phyloP scores from a whole-genome alignment of 2,329 filamentous ascomycete genomes.

The Colletotrichum cuscutae region DNA sequence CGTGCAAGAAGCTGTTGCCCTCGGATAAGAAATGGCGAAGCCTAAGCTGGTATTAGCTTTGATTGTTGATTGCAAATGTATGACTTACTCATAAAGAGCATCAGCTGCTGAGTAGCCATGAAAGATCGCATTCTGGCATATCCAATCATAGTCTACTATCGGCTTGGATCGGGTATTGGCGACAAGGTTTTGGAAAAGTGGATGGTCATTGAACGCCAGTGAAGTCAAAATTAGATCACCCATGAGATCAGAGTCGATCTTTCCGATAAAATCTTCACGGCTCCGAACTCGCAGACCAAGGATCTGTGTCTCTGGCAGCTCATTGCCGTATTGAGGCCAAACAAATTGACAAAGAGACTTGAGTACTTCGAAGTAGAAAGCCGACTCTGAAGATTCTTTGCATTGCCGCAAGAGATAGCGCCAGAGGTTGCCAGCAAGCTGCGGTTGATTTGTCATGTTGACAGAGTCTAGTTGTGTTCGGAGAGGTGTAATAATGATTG shows the following conservation, averaged over 20 bases:
- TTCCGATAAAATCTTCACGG: slow-evolving; percentile 5
- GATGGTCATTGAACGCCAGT: neutral
- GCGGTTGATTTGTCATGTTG: neutral
- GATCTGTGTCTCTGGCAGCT: neutral
- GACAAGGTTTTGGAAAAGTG: neutral
- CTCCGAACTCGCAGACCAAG: slow-evolving; percentile 1
- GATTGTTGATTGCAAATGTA: too few relatives aligned
- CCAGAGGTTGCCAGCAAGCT: slow-evolving; percentile 13
- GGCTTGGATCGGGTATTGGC: neutral
- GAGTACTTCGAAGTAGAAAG: slow-evolving; percentile 1
- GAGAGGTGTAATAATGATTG: slow-evolving; percentile 17
- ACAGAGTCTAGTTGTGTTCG: slow-evolving; percentile 18
- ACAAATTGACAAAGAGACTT: neutral
- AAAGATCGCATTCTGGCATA: slow-evolving; percentile 4
- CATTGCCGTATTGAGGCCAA: neutral
- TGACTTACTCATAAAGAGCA: slow-evolving; percentile 12
- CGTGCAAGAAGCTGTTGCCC: slow-evolving; percentile 12
- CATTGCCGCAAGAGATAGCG: slow-evolving; percentile 17
- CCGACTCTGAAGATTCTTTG: neutral
- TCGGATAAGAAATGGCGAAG: slow-evolving; percentile 16
- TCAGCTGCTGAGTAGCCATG: neutral
- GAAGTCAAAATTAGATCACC: slow-evolving; percentile 9
- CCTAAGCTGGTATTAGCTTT: neutral
- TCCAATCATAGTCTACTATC: neutral
- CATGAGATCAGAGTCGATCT: slow-evolving; percentile 5